A percentile compares a stretch with the other conserved stretches of the same genome.
Conservation (phyloP, 176 grass and related monocot species). For the Lolium rigidum region DNA sequence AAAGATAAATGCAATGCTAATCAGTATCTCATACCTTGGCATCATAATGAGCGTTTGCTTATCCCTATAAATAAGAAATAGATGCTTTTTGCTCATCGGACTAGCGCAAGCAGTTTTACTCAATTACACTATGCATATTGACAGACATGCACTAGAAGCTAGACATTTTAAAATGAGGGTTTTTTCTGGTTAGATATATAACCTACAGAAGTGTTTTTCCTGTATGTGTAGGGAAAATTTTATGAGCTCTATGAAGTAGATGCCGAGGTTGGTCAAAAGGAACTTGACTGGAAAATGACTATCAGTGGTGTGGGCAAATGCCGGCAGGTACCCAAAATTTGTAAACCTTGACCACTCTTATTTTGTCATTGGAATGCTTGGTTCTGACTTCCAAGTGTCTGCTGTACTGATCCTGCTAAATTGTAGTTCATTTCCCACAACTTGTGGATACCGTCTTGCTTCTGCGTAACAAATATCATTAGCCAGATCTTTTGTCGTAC, state of each 20-base stretch:
- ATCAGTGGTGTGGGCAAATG: slow-evolving; percentile 92
- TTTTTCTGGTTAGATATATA: slow-evolving; percentile 36
- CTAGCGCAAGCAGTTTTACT: slow-evolving; percentile 6
- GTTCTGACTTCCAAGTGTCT: slow-evolving; percentile 30
- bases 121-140: slow-evolving; percentile 31
- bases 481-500: slow-evolving; percentile 9
- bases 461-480: slow-evolving; percentile 5
- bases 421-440: slow-evolving; percentile 21
- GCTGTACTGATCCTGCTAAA: slow-evolving; percentile 21
- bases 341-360: slow-evolving; percentile 26
- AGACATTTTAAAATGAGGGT: slow-evolving; percentile 6
- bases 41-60: slow-evolving; percentile 32
- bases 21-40: slow-evolving; percentile 21
- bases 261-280: slow-evolving; percentile 90
- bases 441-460: slow-evolving; percentile 5
- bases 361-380: slow-evolving; percentile 35
- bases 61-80: slow-evolving; percentile 1
- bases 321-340: slow-evolving; percentile 65
- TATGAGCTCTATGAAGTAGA: slow-evolving; percentile 98
- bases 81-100: slow-evolving; percentile 17
- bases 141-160: slow-evolving; percentile 12
- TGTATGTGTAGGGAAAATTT: slow-evolving; percentile 79
- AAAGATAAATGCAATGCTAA: slow-evolving; percentile 28
- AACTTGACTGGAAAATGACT: slow-evolving; percentile 99
- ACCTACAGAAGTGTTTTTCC: slow-evolving; percentile 14